phyloP scores from a whole-genome alignment of 202 grass and related monocot genomes.

The Brachypodium distachyon region DNA sequence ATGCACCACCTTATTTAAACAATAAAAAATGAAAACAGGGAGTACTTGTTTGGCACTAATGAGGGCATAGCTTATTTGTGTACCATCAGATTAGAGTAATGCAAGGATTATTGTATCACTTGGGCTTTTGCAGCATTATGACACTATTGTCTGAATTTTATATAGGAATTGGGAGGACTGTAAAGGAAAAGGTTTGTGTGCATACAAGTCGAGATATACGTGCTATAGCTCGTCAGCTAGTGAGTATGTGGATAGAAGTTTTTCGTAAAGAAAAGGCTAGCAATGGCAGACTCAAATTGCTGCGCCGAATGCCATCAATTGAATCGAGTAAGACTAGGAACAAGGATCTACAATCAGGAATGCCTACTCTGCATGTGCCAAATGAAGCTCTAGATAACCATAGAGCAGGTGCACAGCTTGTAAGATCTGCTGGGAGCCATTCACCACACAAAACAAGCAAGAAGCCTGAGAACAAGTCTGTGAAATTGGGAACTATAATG shows the following conservation, averaged over 20 bases:
- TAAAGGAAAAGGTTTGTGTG: slow-evolving; percentile 97
- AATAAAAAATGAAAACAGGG: neutral
- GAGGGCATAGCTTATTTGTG: neutral
- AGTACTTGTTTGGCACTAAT: slow-evolving; percentile 2
- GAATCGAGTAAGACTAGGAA: slow-evolving; percentile 49
- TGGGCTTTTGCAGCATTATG: neutral
- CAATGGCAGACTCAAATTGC: slow-evolving; percentile 65
- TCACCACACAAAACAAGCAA: slow-evolving; percentile 26
- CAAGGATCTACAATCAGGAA: slow-evolving; percentile 50
- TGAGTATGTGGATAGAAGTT: slow-evolving; percentile 91
- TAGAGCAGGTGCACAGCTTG: slow-evolving; percentile 13
- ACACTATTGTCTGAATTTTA: slow-evolving; percentile 16
- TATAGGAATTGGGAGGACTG: slow-evolving; percentile 86
- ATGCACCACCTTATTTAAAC: neutral
- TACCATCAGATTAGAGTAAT: slow-evolving; percentile 10
- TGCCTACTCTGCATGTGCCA: slow-evolving; percentile 4
- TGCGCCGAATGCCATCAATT: slow-evolving; percentile 43
- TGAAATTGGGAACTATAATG: slow-evolving; percentile 43
- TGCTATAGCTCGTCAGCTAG: slow-evolving; percentile 89
- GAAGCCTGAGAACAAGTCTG: slow-evolving; percentile 51
- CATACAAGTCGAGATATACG: slow-evolving; percentile 99
- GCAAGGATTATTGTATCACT: neutral
- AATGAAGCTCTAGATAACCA: slow-evolving; percentile 35
- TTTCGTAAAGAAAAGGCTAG: slow-evolving; percentile 93
- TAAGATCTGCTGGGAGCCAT: slow-evolving; percentile 20